Base-by-base conservation (phyloP, 148 eudicot species). In the Chenopodium berlandieri region DNA sequence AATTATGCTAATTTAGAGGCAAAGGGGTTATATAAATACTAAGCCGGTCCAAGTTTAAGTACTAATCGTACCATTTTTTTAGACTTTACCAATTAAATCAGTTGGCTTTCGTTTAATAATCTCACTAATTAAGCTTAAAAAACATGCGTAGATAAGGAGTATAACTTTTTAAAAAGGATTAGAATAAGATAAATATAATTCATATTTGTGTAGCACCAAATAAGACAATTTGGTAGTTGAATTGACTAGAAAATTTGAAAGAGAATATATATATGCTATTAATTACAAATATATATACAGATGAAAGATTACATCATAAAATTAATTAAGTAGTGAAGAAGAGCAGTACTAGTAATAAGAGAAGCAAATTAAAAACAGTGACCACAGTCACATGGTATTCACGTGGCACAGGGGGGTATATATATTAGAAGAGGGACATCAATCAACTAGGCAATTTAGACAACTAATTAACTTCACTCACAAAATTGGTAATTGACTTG, bases 341-440 rank as follows among this genome's bases (percentile, higher is more conserved):
- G 30, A 75, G 50, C 31, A 82, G 63, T 22, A 48, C 50, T 60
- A 22, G 30, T n/a, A 82, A 52, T 54, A 58, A 5, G 23, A 80
- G 27, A 31, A 72, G 70, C 13, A 56, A 23, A 68, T 77, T 69
- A 14, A 8, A 22, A 79, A 75, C 14, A 19, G 86, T 80, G 86
- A 80, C 83, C 86, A 79, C 83, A 40, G 46, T 84, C 83, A 75
- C 83, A 79, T 84, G 86, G 86, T 70, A 50, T 50, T 84, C 86
- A 79, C 83, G 86, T 79, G 86, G 86, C 72, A 75, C 27, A 60
- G 27, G 63, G 48, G 7, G 54, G 4, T 73, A 46, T 82, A 62
- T 7, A 4, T 50, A 74, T n/a, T 19, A 47, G 63, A 25, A 37
- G 75, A 79, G 78, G 78, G 79, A 67, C 81, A 79, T 65, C 71